A percentile compares a stretch with the other conserved stretches of the same genome.
Conservation (phyloP, 768 basidiomycete species). For the Clavaria fumosa region DNA sequence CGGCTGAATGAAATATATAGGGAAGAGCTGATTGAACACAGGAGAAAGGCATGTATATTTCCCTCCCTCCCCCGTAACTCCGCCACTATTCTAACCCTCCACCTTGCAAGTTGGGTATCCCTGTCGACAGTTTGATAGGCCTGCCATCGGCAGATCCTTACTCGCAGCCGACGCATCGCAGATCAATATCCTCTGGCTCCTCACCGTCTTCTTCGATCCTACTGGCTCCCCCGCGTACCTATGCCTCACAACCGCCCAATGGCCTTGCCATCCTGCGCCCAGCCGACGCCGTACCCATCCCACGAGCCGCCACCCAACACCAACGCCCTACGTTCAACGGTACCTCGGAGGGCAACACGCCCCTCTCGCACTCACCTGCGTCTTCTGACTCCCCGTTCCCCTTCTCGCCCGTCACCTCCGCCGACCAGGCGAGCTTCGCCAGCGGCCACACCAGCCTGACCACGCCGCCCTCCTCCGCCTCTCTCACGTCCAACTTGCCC, state of each 20-base stretch:
- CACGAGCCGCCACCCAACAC: constrained; percentile 49
- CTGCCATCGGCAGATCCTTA: constrained; percentile 48
- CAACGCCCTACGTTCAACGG: constrained; percentile 31
- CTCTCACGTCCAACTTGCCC: constrained; percentile 29
- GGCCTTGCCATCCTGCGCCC: constrained; percentile 68
- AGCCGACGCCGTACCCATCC: constrained; percentile 65
- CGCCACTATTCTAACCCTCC: constrained; percentile 6
- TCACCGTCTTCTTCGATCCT: constrained; percentile 34
- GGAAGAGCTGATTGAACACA: constrained; percentile 68
- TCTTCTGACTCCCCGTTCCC: constrained; percentile 53
- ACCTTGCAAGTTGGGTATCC: constrained; percentile 41
- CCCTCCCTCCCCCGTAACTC: constrained; percentile 5
- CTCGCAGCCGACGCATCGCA: constrained; percentile 53
- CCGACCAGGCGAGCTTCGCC: constrained; percentile 37
- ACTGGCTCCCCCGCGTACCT: constrained; percentile 18
- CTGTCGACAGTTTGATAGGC: constrained; percentile 70
- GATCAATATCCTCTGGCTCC: constrained; percentile 20
- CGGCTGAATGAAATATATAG: constrained; percentile 72
- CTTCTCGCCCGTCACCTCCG: constrained; percentile 42
- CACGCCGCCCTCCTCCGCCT: constrained; percentile 56
- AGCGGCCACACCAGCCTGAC: constrained; percentile 41
- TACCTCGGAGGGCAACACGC: constrained; percentile 39
- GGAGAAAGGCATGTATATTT: constrained; percentile 45
- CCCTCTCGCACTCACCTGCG: constrained; percentile 50
- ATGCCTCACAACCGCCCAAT: constrained; percentile 22